These are phyloP conservation scores for Paramyrothecium sp. DNA, from an alignment of 2,329 filamentous ascomycete species.

Conservation along the genomic window DNA sequence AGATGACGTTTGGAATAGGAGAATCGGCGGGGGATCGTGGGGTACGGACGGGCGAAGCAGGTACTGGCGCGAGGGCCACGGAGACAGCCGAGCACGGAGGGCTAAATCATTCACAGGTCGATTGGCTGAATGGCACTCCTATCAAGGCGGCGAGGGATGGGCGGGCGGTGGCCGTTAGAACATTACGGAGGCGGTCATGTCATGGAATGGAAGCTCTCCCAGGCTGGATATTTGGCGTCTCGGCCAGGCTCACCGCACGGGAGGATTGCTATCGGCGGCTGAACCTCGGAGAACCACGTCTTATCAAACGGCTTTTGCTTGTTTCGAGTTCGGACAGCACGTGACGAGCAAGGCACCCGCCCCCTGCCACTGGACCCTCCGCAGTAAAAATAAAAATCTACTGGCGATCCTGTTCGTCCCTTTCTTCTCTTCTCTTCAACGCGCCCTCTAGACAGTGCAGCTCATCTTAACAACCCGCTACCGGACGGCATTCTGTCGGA, in stretches of 20 bases:
- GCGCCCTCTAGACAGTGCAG: conserved; percentile 87
- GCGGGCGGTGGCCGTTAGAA: conserved; percentile 16
- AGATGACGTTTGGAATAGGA: conserved; percentile 18
- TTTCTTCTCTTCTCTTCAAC: conserved; percentile 51
- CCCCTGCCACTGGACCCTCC: not conserved
- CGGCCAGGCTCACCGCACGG: not conserved
- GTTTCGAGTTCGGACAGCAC: not conserved
- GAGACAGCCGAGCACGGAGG: not conserved
- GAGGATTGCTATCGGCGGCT: not conserved
- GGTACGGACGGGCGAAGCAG: conserved; percentile 5
- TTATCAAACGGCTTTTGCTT: too few species aligned
- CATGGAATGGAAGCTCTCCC: conserved; percentile 8
- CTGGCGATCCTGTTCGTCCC: conserved; percentile 13
- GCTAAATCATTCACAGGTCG: not conserved
- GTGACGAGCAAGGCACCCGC: not conserved
- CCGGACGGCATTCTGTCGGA: conserved; percentile 68
- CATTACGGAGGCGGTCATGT: conserved; percentile 21
- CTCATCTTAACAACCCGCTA: conserved; percentile 59
- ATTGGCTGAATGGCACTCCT: not conserved
- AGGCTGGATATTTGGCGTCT: conserved; percentile 22
- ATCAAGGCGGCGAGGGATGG: conserved; percentile 4
- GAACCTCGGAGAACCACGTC: not conserved
- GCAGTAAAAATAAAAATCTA: not conserved
- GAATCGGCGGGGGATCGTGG: conserved; percentile 16
- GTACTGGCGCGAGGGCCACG: not conserved